phyloP scores from a whole-genome alignment of 495 filamentous ascomycete genomes.

The Glarea lozoyensis region DNA sequence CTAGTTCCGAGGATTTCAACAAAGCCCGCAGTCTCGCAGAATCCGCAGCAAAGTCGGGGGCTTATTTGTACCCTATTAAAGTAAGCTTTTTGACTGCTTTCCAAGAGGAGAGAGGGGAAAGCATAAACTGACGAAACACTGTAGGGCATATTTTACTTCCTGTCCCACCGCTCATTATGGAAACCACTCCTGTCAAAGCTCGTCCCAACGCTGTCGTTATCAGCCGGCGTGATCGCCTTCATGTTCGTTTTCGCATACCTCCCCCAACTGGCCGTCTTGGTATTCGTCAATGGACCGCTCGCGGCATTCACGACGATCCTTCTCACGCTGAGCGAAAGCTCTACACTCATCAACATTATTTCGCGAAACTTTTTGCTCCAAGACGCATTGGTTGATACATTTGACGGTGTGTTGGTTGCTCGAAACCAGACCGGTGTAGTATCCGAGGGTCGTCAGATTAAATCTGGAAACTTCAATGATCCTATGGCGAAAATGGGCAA shows the following conservation, averaged over 20 bases:
- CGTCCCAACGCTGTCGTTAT: conserved; percentile 59
- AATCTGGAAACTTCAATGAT: conserved; percentile 39
- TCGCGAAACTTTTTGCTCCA: conserved; percentile 69
- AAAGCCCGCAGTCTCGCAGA: conserved; percentile 43
- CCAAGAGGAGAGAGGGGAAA: too few relatives aligned
- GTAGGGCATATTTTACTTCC: conserved; percentile 74
- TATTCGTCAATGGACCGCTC: conserved; percentile 79
- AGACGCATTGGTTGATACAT: conserved; percentile 79
- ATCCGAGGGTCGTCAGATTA: conserved; percentile 61
- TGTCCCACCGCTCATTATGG: conserved; percentile 52
- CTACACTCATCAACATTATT: conserved; percentile 65
- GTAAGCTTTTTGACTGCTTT: too few relatives aligned
- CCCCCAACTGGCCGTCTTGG: conserved; percentile 72
- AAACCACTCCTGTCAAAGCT: conserved; percentile 63
- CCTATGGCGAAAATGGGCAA: conserved; percentile 66
- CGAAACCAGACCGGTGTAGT: conserved; percentile 51
- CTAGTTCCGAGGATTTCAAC: conserved; percentile 47
- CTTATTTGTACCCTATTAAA: conserved; percentile 83
- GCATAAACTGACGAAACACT: too few relatives aligned
- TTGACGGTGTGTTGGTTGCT: conserved; percentile 69
- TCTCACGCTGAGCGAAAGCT: conserved; percentile 73
- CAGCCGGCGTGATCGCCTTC: conserved; percentile 33
- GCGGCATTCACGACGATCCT: conserved; percentile 69
- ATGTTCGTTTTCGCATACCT: conserved; percentile 90
- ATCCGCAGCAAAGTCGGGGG: conserved; percentile 59